Evolutionary conservation across 2,329 filamentous ascomycete species (phyloP), one percentile per base, ranked within the genome.

Genomic region (Leptographium wingfieldii): DNA sequence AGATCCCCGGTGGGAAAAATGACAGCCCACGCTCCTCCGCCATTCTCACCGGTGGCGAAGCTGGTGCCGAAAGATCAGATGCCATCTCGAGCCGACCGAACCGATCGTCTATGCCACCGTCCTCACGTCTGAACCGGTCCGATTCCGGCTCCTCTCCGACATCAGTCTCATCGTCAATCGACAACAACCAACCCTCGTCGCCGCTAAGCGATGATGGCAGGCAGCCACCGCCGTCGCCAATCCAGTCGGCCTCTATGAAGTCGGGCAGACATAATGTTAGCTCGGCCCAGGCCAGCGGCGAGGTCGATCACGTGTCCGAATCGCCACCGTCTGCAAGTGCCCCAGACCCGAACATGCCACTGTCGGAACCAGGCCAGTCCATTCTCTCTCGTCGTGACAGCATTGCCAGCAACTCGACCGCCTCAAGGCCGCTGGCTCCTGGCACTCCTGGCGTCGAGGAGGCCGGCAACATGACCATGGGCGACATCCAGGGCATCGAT

Each of bases 271-370:
- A 90, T 68, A 86, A 92, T 71, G 84, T 96, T 52, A 82, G 81
- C 68, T 87, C 87, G 55, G 92, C 91, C 52, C 88, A 95, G 72
- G 84, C 87, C 58, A 88, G 84, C 56, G 92, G 92, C 60, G 94
- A 99, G 72, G 91, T 99, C 51, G 94, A 95, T 68, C 85, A 92
- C 66, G 91, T 99, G 25, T 97, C 92, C 16, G 94, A 97, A 69
- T 86, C 87, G 62, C 92, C 92, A 33, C 91, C 90, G 2, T 84
- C 84, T 12, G 87, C 86, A 40, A 79, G 67, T 67, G 80, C 81
- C 64, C 71, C 82, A 70, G 62, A 64, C 22, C 59, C 62, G 6
- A 77, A 78, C 72, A 71, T 79, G 66, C 73, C 83, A 68, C 71
- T 80, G 60, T 84, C 86, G 67, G 83, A 87, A 65, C 89, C 91